Conservation (phyloP, 768 basidiomycete genomes). For the Mycena maculata region DNA sequence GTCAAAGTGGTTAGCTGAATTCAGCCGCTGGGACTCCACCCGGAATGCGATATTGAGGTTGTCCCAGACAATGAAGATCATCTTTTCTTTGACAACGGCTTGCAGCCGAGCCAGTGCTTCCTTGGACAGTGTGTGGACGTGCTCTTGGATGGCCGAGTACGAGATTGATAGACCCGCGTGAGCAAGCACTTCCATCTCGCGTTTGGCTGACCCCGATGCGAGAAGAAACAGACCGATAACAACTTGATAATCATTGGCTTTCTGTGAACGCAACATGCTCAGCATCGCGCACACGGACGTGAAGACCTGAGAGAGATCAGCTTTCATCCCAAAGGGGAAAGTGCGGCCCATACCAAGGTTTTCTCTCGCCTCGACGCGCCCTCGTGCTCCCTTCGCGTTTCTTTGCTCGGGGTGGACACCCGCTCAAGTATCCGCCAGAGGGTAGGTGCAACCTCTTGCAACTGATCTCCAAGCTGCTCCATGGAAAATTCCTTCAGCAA, state of each 20-base stretch:
- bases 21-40: too few relatives aligned
- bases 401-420: not conserved
- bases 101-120: not conserved
- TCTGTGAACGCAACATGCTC: conserved; percentile 17
- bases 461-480: too few relatives aligned
- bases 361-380: not conserved
- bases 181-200: conserved; percentile 24
- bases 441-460: not conserved
- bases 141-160: not conserved
- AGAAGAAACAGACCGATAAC: conserved; percentile 14
- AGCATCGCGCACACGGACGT: conserved; percentile 28
- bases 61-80: not conserved
- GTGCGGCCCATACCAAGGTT: not conserved
- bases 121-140: conserved; percentile 14
- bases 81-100: not conserved
- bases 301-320: conserved; percentile 17
- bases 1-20: not conserved
- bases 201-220: conserved; percentile 25
- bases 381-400: not conserved
- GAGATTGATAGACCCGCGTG: conserved; percentile 26
- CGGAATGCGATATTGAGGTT: too few relatives aligned
- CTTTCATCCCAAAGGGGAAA: not conserved
- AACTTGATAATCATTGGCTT: conserved; percentile 24
- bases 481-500: conserved; percentile 2
- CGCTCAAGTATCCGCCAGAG: not conserved